Evolutionary conservation across 2,329 filamentous ascomycete genomes (phyloP).

Genomic region (Aspergillus neotritici): DNA sequence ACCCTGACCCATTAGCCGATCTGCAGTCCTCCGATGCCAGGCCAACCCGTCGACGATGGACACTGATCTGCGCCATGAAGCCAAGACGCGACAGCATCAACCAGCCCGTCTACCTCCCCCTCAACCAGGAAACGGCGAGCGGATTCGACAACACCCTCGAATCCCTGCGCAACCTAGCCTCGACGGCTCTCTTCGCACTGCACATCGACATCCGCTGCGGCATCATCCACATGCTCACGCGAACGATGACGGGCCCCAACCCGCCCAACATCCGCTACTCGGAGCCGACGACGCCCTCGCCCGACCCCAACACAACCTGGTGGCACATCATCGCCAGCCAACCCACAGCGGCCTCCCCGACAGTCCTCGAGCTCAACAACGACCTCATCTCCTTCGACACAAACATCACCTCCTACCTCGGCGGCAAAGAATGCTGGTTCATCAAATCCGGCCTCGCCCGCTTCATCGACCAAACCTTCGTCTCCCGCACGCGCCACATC

Average conservation of each 20-base stretch:
- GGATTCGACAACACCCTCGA: constrained; percentile 82
- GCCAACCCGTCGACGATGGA: constrained; percentile 70
- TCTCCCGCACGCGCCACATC: constrained; percentile 64
- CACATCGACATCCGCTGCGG: constrained; percentile 86
- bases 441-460: constrained; percentile 69
- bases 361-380: constrained; percentile 75
- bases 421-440: constrained; percentile 65
- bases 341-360: constrained; percentile 48
- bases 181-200: constrained; percentile 73
- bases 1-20: constrained; percentile 66
- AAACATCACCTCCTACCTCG: constrained; percentile 67
- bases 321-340: constrained; percentile 39
- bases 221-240: constrained; percentile 69
- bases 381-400: constrained; percentile 85
- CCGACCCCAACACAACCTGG: constrained; percentile 68
- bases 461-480: constrained; percentile 73
- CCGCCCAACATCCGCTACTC: constrained; percentile 28
- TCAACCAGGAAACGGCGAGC: constrained; percentile 79
- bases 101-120: constrained; percentile 71
- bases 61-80: constrained; percentile 62
- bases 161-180: constrained; percentile 74
- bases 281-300: constrained; percentile 44
- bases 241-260: constrained; percentile 57
- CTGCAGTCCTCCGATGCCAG: constrained; percentile 35
- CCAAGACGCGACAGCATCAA: constrained; percentile 51